These are phyloP conservation scores for Bipolaris cookei DNA, from an alignment of 2,329 filamentous ascomycete genomes.

Conservation along the genomic window DNA sequence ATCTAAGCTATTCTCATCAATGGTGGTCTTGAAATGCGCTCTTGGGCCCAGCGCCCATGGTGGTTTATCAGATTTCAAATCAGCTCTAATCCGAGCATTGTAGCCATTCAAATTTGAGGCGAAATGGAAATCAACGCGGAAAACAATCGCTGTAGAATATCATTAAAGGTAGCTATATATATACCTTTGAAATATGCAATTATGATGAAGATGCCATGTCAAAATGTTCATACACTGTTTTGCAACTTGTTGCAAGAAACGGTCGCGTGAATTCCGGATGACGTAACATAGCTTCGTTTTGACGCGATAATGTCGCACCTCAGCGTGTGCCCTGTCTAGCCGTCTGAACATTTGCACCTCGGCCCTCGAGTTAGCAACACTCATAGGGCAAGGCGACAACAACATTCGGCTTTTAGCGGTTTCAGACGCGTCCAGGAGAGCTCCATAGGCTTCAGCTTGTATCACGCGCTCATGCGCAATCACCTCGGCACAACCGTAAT, in stretches of 20 bases:
- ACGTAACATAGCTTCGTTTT: conserved; percentile 11
- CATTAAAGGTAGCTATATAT: too few species aligned
- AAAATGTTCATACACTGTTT: neutral
- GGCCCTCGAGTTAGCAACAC: neutral
- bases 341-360: neutral
- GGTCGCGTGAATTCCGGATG: neutral
- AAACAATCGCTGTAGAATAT: too few species aligned
- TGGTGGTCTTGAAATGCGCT: too few species aligned
- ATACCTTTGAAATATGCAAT: neutral
- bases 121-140: too few species aligned
- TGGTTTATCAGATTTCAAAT: too few species aligned
- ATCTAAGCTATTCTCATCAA: neutral
- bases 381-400: neutral
- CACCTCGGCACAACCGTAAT: conserved; percentile 4
- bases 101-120: too few species aligned
- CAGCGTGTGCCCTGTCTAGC: neutral
- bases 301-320: conserved; percentile 10
- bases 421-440: neutral
- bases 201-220: neutral
- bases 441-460: neutral
- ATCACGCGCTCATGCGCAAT: neutral
- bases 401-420: neutral
- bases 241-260: neutral
- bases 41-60: too few species aligned
- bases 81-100: too few species aligned